Percentiles rank a stretch among this genome's conserved stretches.
Conservation (phyloP, 257 asterid species). For the Sherardia arvensis region DNA sequence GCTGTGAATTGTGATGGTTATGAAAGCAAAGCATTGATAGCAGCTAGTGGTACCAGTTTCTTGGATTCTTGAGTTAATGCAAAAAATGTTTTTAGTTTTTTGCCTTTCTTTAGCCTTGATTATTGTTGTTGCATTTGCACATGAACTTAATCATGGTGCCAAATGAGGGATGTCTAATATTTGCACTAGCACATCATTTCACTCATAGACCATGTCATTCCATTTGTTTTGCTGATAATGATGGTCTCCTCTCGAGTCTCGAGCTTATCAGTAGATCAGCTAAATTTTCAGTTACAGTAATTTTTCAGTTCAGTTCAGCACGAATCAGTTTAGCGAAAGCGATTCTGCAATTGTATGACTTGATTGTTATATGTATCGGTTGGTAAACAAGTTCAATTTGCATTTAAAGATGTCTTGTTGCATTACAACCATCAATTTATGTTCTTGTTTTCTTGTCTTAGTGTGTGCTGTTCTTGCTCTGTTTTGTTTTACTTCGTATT, state of each 20-base stretch:
- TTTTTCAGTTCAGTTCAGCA: no score
- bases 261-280: no score
- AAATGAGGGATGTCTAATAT: conserved; percentile 15
- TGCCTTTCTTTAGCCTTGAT: background rate
- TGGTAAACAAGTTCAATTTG: background rate
- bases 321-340: background rate
- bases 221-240: background rate
- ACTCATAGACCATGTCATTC: background rate
- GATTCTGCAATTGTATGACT: no score
- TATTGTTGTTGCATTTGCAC: conserved; percentile 12
- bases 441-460: background rate
- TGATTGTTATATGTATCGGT: no score
- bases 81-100: background rate
- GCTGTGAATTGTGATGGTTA: background rate
- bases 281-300: no score
- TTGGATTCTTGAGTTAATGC: background rate
- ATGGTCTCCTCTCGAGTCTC: background rate
- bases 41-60: conserved; percentile 5
- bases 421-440: background rate
- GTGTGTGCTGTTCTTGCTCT: conserved; percentile 10
- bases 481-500: background rate
- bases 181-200: background rate
- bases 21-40: background rate
- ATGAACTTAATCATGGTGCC: conserved; percentile 15
- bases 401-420: background rate